A percentile compares a stretch with the other conserved stretches of the same genome.
Evolutionary conservation across 306 rosid genomes (phyloP).

Genomic region (Vigna unguiculata): DNA sequence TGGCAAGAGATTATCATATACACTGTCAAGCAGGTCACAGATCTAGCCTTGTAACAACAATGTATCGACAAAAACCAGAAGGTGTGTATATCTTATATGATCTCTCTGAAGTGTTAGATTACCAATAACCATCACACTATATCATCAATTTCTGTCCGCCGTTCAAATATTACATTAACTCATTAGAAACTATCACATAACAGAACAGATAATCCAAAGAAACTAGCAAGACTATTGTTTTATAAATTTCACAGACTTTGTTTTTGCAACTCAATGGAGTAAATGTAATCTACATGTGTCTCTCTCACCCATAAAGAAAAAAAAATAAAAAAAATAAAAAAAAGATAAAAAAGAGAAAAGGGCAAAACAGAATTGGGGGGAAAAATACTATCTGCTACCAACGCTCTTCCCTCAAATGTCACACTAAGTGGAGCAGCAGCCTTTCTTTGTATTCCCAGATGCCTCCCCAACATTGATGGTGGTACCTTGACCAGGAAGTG

Average conservation of each 20-base stretch:
- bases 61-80: conserved; percentile 21
- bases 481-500: conserved; percentile 92
- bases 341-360: conserved; percentile 29
- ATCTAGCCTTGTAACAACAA: conserved; percentile 24
- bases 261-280: conserved; percentile 62
- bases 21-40: background rate
- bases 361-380: conserved; percentile 43
- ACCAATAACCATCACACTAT: conserved; percentile 37
- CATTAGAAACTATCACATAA: conserved; percentile 53
- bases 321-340: background rate
- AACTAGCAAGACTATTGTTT: conserved; percentile 53
- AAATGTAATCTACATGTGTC: conserved; percentile 77
- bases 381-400: conserved; percentile 55
- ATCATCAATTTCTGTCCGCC: conserved; percentile 48
- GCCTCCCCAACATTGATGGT: conserved; percentile 83
- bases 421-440: conserved; percentile 78
- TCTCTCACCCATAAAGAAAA: conserved; percentile 59
- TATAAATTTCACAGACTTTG: conserved; percentile 61
- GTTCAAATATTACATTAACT: conserved; percentile 51
- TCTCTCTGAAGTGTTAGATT: conserved; percentile 39
- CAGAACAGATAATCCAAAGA: conserved; percentile 50
- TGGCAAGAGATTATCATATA: background rate
- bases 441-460: conserved; percentile 65
- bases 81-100: conserved; percentile 22
- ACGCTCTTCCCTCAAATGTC: conserved; percentile 43